Base-by-base conservation (phyloP, 257 asterid genomes). In the Dorcoceras hygrometricum region DNA sequence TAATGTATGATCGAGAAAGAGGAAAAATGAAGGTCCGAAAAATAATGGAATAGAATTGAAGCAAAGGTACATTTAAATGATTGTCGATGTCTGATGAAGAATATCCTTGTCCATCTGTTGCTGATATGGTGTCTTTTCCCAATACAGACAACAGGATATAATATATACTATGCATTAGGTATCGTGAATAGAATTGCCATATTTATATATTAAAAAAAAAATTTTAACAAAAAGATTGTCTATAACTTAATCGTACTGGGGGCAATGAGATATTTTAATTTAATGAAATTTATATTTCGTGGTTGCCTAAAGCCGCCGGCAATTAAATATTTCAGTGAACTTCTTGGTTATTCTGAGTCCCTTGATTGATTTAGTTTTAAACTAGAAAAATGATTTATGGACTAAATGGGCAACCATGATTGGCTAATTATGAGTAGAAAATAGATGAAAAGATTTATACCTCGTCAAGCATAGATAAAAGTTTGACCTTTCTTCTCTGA, bases 401-500 rank as follows among this genome's bases (percentile, higher is more conserved):
- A 80, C 54, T 78, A 75, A 83, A 77, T 72, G 79, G 70, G 72
- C 58, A 39, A 67, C 63, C 75, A 76, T 85, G 81, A 89, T 82
- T 84, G 79, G 89, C 18, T 66, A 64, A 67, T 34, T 27, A 70
- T 59, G 31, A 28, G 70, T 58, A 68, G 32, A 65, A 25, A 65
- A 66, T 50, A 62, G 71, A 63, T 65, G 23, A 63, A 63, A 51
- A 50, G 83, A 76, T 25, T 76, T 92, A 29, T 85, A 78, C 99
- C 98, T 94, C 99, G 74, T 94, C 99, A 78, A 94, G 98, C 97
- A 94, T 90, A 23, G 99, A 76, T 69, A 90, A 67, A 12, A 94
- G 89, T 94, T 94, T 94, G 96, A 90, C 96, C 95, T 94, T 94
- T 76, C 99, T 81, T 58, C 98, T 75, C 75, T 90, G 97, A 76